Evolutionary conservation across 768 basidiomycete species (phyloP).

Genomic region (Boletus rubroflammeus): DNA sequence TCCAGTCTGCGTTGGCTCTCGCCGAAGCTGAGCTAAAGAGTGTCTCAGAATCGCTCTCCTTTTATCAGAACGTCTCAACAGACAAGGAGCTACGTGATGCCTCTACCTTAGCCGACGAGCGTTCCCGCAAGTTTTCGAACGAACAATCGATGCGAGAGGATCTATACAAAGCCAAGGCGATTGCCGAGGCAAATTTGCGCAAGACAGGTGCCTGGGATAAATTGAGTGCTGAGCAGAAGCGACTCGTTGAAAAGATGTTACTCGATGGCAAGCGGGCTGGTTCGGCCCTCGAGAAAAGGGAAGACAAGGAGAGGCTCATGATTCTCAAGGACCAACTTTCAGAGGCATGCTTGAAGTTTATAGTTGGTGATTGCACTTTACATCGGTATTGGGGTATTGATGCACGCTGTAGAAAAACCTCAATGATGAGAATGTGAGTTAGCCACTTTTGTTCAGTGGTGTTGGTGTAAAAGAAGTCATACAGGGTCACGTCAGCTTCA

Average conservation of each 20-base stretch:
- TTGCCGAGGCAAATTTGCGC: constrained; percentile 66
- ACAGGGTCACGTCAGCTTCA: constrained; percentile 62
- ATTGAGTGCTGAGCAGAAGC: constrained; percentile 63
- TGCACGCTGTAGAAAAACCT: constrained; percentile 62
- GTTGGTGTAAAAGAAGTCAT: neutral
- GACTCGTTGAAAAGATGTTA: constrained; percentile 76
- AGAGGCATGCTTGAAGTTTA: constrained; percentile 69
- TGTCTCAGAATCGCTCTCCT: constrained; percentile 55
- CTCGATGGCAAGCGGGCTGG: constrained; percentile 77
- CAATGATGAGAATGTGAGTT: constrained; percentile 74
- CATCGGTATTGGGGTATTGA: neutral
- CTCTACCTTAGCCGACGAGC: constrained; percentile 65
- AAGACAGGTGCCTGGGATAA: constrained; percentile 56
- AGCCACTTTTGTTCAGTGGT: neutral
- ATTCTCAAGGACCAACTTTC: constrained; percentile 72
- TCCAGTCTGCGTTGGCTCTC: constrained; percentile 55
- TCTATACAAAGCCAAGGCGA: constrained; percentile 65
- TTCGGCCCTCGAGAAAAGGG: constrained; percentile 63
- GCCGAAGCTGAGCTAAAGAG: constrained; percentile 54
- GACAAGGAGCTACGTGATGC: constrained; percentile 74
- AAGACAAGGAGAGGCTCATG: constrained; percentile 51
- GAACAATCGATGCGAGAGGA: constrained; percentile 79
- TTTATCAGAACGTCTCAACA: constrained; percentile 79
- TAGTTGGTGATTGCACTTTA: constrained; percentile 41
- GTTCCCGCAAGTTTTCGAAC: constrained; percentile 64